Evolutionary conservation across 768 basidiomycete species (phyloP), one percentile per base, ranked within the genome.

Genomic region (Rhodotorula diobovata): DNA sequence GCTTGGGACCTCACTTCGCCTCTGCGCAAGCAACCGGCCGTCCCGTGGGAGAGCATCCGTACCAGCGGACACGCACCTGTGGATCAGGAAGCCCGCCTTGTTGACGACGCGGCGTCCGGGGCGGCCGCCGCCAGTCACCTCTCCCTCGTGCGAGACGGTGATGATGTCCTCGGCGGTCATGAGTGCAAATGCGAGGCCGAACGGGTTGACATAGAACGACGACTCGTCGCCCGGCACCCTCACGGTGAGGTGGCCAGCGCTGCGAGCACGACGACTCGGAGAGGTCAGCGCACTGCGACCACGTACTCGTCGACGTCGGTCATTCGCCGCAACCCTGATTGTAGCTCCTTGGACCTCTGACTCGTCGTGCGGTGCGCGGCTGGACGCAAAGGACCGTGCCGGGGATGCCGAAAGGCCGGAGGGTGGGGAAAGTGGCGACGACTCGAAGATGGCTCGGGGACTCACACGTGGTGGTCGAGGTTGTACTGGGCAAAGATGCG

Each of bases 1-100:
- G n/a, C n/a, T n/a, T n/a, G n/a, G n/a, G n/a, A n/a, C n/a, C n/a
- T n/a, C n/a, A n/a, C n/a, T n/a, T n/a, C n/a, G n/a, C n/a, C n/a
- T n/a, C n/a, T n/a, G n/a, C n/a, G n/a, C n/a, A n/a, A n/a, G n/a
- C n/a, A n/a, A n/a, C n/a, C n/a, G n/a, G n/a, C n/a, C n/a, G n/a
- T n/a, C n/a, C n/a, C n/a, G n/a, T n/a, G n/a, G n/a, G n/a, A n/a
- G n/a, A n/a, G n/a, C n/a, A n/a, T n/a, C n/a, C n/a, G n/a, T n/a
- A n/a, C n/a, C n/a, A n/a, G n/a, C 15, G n/a, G 23, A 23, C 28
- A 85, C 80, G 2, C 81, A 81, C 21, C 83, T 82, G 69, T 85
- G 82, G 50, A 83, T 82, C 78, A 82, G 77, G 74, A 81, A 83
- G 2, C 81, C 82, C 1, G 83, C 80, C 28, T 70, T 76, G 77